Conservation (phyloP, 305 asterid genomes). For the Plantago lanceolata region DNA sequence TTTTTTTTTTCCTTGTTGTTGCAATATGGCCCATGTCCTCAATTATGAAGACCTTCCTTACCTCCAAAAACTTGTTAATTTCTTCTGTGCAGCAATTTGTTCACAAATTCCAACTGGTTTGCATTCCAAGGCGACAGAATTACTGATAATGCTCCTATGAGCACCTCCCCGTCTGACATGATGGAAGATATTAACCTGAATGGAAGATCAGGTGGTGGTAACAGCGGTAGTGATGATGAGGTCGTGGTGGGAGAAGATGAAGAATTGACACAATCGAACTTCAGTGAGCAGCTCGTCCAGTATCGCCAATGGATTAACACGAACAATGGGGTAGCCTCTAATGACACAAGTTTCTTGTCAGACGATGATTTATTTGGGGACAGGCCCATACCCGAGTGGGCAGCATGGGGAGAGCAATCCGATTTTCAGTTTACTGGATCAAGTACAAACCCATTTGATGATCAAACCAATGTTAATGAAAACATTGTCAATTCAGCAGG, state of each 20-base stretch:
- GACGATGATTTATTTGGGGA: slow-evolving; percentile 42
- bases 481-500: slow-evolving; percentile 24
- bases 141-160: slow-evolving; percentile 45
- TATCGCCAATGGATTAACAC: too few relatives aligned
- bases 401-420: slow-evolving; percentile 70
- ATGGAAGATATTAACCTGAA: slow-evolving; percentile 65
- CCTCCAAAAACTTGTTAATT: background rate
- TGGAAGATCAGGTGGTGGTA: slow-evolving; percentile 50
- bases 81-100: slow-evolving; percentile 48
- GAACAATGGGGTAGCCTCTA: slow-evolving; percentile 32
- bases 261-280: slow-evolving; percentile 43
- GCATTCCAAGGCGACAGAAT: slow-evolving; percentile 81
- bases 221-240: slow-evolving; percentile 73
- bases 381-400: slow-evolving; percentile 91
- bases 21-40: background rate
- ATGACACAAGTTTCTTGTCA: slow-evolving; percentile 36
- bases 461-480: slow-evolving; percentile 27
- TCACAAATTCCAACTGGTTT: slow-evolving; percentile 99
- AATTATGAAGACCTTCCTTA: background rate
- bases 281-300: background rate
- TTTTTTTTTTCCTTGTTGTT: background rate
- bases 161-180: slow-evolving; percentile 49
- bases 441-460: slow-evolving; percentile 64
- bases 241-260: slow-evolving; percentile 85
- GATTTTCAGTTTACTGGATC: slow-evolving; percentile 60